These are phyloP conservation scores for Magnusiomyces ingens DNA, from an alignment of 1,139 yeast genomes.

Conservation along the genomic window DNA sequence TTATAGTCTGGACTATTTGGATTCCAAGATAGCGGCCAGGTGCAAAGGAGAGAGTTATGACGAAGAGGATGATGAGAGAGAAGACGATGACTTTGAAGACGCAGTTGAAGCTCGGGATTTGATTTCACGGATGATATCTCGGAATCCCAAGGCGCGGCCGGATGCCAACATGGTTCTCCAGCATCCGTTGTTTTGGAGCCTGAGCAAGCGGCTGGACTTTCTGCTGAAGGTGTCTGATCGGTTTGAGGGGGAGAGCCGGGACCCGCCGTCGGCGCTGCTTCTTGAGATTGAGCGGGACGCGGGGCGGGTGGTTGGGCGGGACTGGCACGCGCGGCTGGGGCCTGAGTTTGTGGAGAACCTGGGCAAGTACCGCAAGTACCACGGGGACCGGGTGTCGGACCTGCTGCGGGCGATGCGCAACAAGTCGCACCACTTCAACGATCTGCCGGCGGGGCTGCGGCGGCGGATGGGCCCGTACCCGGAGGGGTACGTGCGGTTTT, in stretches of 20 bases:
- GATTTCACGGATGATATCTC: conserved; percentile 61
- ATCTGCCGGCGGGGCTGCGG: conserved; percentile 57
- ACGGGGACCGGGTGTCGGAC: conserved; percentile 72
- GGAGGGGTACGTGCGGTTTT: conserved; percentile 72
- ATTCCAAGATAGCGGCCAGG: conserved; percentile 34
- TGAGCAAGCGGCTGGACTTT: conserved; percentile 72
- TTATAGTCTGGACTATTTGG: conserved; percentile 46
- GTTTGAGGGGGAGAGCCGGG: conserved; percentile 80
- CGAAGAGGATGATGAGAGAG: too few relatives aligned
- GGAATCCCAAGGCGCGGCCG: conserved; percentile 68
- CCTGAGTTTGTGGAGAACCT: conserved; percentile 66
- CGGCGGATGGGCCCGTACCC: conserved; percentile 72
- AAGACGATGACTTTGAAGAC: conserved; percentile 17
- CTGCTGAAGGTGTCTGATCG: conserved; percentile 82
- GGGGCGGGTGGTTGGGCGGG: conserved; percentile 46
- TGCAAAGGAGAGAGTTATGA: conserved; percentile 17
- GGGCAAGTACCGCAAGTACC: conserved; percentile 86
- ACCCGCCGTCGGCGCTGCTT: conserved; percentile 70
- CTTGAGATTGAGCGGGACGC: conserved; percentile 54
- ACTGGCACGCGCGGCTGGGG: conserved; percentile 80
- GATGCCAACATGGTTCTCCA: conserved; percentile 57
- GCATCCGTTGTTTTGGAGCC: conserved; percentile 87
- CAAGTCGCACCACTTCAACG: conserved; percentile 89
- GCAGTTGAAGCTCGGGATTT: conserved; percentile 64
- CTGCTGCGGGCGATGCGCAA: conserved; percentile 82